Conservation (phyloP, 768 basidiomycete species). For the Neoboletus magnificus region DNA sequence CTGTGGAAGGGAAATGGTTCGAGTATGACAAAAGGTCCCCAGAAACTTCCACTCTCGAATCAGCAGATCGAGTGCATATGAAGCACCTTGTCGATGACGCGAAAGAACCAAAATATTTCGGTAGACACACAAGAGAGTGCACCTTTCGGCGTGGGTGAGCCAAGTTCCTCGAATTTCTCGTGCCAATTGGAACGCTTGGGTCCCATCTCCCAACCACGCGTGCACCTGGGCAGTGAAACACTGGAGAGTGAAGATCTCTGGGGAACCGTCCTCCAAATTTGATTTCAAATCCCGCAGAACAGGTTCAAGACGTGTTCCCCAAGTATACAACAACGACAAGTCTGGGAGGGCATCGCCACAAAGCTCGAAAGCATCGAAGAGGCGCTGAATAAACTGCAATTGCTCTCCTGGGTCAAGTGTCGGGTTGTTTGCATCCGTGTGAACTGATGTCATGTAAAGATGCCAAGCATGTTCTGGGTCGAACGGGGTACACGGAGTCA, state of each 20-base stretch:
- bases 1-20: conserved; percentile 4
- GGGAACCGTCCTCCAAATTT: conserved; percentile 18
- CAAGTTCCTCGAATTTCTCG: conserved; percentile 23
- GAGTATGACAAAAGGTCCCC: conserved; percentile 17
- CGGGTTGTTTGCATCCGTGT: conserved; percentile 6
- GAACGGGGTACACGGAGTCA: conserved; percentile 21
- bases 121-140: conserved; percentile 31
- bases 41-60: conserved; percentile 38
- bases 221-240: conserved; percentile 32
- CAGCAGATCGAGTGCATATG: conserved; percentile 39
- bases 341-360: conserved; percentile 12
- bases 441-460: conserved; percentile 28
- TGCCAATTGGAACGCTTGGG: conserved; percentile 31
- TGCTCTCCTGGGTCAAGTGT: conserved; percentile 22
- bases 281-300: conserved; percentile 31
- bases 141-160: conserved; percentile 20
- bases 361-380: conserved; percentile 16
- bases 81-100: conserved; percentile 31
- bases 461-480: conserved; percentile 41
- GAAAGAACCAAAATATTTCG: conserved; percentile 37
- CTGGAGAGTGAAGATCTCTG: conserved; percentile 16
- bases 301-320: conserved; percentile 38
- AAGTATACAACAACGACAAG: conserved; percentile 26
- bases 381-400: conserved; percentile 27
- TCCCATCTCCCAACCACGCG: conserved; percentile 38